These are phyloP conservation scores for Candida namnaoensis DNA, from an alignment of 805 yeast species.

Conservation along the genomic window DNA sequence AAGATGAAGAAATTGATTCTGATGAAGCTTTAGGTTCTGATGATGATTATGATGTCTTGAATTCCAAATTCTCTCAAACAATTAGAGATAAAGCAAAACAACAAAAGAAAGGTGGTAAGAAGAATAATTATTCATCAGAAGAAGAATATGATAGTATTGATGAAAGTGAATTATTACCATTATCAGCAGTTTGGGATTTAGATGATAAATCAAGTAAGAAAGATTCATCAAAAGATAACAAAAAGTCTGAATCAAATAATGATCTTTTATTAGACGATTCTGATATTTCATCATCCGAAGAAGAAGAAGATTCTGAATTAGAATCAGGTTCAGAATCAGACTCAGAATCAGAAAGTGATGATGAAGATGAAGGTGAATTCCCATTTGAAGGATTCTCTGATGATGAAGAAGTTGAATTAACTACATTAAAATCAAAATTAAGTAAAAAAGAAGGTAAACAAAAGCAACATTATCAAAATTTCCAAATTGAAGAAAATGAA, in stretches of 20 bases:
- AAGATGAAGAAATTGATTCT: conserved; percentile 67
- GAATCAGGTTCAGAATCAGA: conserved; percentile 13
- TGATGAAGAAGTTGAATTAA: conserved; percentile 45
- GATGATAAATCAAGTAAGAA: conserved; percentile 39
- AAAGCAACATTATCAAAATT: conserved; percentile 42
- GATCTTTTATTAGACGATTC: conserved; percentile 10
- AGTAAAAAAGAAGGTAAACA: conserved; percentile 26
- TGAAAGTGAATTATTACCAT: conserved; percentile 63
- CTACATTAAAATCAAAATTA: conserved; percentile 34
- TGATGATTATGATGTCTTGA: conserved; percentile 56
- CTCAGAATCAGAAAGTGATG: conserved; percentile 14
- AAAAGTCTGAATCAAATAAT: conserved; percentile 10
- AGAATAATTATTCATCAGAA: conserved; percentile 36
- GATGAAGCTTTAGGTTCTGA: conserved; percentile 87
- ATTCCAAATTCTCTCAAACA: conserved; percentile 62
- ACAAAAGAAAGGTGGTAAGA: conserved; percentile 22
- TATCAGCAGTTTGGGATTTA: conserved; percentile 86
- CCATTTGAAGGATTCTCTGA: conserved; percentile 35
- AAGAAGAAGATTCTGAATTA: conserved; percentile 9
- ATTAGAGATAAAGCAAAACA: conserved; percentile 45
- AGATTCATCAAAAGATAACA: conserved; percentile 15
- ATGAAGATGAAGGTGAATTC: conserved; percentile 23
- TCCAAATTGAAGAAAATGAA: conserved; percentile 59
- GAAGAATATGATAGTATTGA: conserved; percentile 68
- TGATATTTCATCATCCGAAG: conserved; percentile 12